Conservation (phyloP, 768 basidiomycete genomes). For the Coprinellus micaceus region DNA sequence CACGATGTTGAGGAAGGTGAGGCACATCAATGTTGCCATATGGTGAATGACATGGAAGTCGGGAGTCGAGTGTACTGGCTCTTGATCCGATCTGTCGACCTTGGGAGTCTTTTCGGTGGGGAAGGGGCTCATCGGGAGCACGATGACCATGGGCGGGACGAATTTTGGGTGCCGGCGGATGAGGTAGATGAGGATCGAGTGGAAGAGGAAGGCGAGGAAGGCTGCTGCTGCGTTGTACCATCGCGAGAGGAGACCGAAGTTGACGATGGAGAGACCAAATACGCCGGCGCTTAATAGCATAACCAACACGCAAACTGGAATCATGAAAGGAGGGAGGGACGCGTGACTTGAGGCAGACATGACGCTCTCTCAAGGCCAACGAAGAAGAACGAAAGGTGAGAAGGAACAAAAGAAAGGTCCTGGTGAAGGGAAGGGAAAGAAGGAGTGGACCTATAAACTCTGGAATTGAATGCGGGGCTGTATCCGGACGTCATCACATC, state of each 20-base stretch:
- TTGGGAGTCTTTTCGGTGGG: not conserved
- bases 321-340: not conserved
- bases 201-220: conserved; percentile 19
- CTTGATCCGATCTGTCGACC: not conserved
- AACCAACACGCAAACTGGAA: conserved; percentile 1
- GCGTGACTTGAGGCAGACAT: not conserved
- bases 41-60: conserved; percentile 7
- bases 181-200: conserved; percentile 15
- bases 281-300: conserved; percentile 5
- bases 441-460: too few relatives aligned
- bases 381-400: not conserved
- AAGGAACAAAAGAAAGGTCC: not conserved
- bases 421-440: not conserved
- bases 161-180: conserved; percentile 1
- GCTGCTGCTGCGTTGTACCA: conserved; percentile 22
- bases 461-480: too few relatives aligned
- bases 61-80: not conserved
- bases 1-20: conserved; percentile 18
- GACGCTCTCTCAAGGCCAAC: not conserved
- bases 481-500: too few relatives aligned
- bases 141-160: not conserved
- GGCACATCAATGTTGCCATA: conserved; percentile 12
- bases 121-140: conserved; percentile 4
- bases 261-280: conserved; percentile 19
- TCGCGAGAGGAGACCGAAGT: conserved; percentile 25